Evolutionary conservation across 176 grass and related monocot genomes (phyloP).

Genomic region (Echinochloa phyllopogon): DNA sequence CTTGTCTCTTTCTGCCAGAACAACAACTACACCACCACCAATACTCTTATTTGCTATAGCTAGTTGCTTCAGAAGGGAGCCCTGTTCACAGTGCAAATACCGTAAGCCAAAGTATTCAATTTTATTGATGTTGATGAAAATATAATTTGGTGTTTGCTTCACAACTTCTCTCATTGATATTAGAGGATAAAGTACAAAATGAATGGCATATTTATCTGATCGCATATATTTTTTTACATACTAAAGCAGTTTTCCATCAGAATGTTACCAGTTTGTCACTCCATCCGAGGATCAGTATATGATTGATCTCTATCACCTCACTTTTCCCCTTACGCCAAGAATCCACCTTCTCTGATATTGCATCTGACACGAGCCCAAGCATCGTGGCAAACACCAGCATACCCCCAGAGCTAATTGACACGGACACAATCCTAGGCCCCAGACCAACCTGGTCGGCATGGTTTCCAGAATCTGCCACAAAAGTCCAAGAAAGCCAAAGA

Average conservation of each 20-base stretch:
- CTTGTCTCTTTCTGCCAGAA: constrained; percentile 97
- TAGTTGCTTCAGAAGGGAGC: constrained; percentile 96
- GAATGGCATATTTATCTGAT: neutral
- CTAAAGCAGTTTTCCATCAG: constrained; percentile 26
- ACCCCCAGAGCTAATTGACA: constrained; percentile 88
- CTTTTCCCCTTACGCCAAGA: constrained; percentile 99
- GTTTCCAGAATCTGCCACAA: constrained; percentile 98
- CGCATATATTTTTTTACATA: constrained; percentile 1
- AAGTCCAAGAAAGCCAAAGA: constrained; percentile 98
- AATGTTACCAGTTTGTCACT: constrained; percentile 94
- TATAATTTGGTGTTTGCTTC: constrained; percentile 3
- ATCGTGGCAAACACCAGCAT: constrained; percentile 99
- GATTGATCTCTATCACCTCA: constrained; percentile 95
- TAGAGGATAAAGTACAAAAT: constrained; percentile 25
- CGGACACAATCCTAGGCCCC: constrained; percentile 85
- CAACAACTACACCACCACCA: constrained; percentile 95
- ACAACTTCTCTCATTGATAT: constrained; percentile 8
- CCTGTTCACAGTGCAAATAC: constrained; percentile 51
- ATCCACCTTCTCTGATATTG: constrained; percentile 99
- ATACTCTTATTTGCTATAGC: constrained; percentile 99
- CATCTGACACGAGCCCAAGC: constrained; percentile 98
- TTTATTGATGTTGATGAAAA: neutral
- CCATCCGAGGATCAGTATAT: constrained; percentile 98
- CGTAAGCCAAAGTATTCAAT: constrained; percentile 9
- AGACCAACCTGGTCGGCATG: constrained; percentile 90